Percentiles rank a stretch among this genome's conserved stretches.
Conservation (phyloP, 305 asterid species). For the Rubia tinctorum region DNA sequence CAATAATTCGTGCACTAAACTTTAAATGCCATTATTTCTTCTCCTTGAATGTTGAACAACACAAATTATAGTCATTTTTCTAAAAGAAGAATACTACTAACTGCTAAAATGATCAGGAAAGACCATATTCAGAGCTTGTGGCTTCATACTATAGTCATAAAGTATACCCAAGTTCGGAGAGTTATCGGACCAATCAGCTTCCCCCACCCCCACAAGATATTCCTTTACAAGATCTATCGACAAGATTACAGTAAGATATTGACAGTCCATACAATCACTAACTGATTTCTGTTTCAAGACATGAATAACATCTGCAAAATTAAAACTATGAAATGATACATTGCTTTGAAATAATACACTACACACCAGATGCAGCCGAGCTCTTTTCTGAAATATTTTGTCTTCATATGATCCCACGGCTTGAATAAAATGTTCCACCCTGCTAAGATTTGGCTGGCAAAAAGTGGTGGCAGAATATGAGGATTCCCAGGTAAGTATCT, state of each 20-base stretch:
- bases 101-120: not conserved
- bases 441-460: slow-evolving; percentile 72
- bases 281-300: not conserved
- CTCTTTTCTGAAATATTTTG: slow-evolving; percentile 91
- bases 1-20: not conserved
- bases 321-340: slow-evolving; percentile 9
- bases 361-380: slow-evolving; percentile 79
- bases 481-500: slow-evolving; percentile 13
- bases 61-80: not conserved
- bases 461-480: slow-evolving; percentile 6
- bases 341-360: not conserved
- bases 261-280: not conserved
- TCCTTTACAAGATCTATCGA: not conserved
- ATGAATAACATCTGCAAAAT: slow-evolving; percentile 9
- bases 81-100: not conserved
- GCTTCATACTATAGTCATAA: not conserved
- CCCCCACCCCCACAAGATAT: not conserved
- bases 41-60: not conserved
- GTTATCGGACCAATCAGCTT: not conserved
- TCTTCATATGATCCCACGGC: slow-evolving; percentile 96
- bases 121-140: not conserved
- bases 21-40: not conserved
- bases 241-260: not conserved
- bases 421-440: slow-evolving; percentile 91
- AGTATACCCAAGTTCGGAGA: not conserved